These are phyloP conservation scores for Trametes polyzona DNA, from an alignment of 1,284 basidiomycete genomes.

Conservation along the genomic window DNA sequence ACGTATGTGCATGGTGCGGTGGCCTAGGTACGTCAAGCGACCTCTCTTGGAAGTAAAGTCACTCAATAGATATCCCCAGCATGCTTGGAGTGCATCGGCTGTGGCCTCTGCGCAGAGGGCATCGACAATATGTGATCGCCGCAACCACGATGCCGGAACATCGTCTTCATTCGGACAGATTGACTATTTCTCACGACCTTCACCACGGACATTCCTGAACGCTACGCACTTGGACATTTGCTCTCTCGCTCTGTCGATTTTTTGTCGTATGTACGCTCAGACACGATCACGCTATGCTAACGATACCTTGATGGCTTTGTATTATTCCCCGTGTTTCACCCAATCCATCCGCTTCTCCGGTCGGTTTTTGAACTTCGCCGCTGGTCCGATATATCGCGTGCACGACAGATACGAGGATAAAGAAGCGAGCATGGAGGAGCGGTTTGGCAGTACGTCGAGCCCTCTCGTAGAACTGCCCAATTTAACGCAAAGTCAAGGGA, in stretches of 20 bases:
- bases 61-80: neutral
- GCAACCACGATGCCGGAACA: neutral
- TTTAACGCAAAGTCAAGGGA: no score
- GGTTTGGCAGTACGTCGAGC: no score
- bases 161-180: neutral
- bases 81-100: slow-evolving; percentile 27
- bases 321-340: neutral
- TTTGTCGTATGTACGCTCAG: neutral
- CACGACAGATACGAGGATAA: no score
- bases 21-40: slow-evolving; percentile 21
- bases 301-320: neutral
- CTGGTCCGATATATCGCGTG: neutral
- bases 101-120: slow-evolving; percentile 26
- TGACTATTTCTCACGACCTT: neutral
- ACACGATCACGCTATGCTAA: neutral
- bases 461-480: no score
- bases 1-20: slow-evolving; percentile 28
- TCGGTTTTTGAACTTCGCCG: no score
- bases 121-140: slow-evolving; percentile 18
- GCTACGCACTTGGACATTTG: neutral
- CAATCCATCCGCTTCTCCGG: no score
- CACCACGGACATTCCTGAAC: neutral
- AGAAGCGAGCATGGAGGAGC: no score
- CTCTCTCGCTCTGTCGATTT: neutral
- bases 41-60: neutral